Evolutionary conservation across 2,329 filamentous ascomycete species (phyloP).

Genomic region (Trichoderma endophyticum): DNA sequence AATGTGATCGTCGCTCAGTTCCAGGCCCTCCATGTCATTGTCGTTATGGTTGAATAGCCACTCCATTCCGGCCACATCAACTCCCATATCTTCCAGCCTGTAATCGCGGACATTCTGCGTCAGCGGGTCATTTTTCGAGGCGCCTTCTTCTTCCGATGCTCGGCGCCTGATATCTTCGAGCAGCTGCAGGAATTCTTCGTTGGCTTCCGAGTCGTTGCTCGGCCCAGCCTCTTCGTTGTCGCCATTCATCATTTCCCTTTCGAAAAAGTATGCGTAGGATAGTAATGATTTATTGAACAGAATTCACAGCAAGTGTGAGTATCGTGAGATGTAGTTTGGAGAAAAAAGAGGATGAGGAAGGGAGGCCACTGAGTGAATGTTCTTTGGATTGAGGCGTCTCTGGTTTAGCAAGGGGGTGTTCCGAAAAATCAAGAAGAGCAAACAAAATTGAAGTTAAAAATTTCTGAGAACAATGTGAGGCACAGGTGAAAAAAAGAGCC

Average conservation of each 20-base stretch:
- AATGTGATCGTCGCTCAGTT: not conserved
- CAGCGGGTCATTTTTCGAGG: not conserved
- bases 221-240: constrained; percentile 17
- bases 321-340: not conserved
- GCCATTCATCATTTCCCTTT: not conserved
- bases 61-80: not conserved
- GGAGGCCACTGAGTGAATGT: not conserved
- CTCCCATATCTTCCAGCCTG: constrained; percentile 1
- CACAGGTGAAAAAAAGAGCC: not conserved
- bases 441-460: no score
- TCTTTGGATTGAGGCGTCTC: not conserved
- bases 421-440: not conserved
- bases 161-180: constrained; percentile 25
- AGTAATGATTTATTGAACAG: not conserved
- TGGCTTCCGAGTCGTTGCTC: not conserved
- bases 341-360: not conserved
- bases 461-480: not conserved
- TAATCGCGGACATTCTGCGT: not conserved
- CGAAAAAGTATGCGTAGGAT: not conserved
- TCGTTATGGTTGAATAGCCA: not conserved
- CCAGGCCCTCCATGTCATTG: not conserved
- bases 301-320: not conserved
- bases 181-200: constrained; percentile 21
- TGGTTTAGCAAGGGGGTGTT: not conserved
- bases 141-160: constrained; percentile 22